Base-by-base conservation (phyloP, 768 basidiomycete species). In the Suillus clintonianus region DNA sequence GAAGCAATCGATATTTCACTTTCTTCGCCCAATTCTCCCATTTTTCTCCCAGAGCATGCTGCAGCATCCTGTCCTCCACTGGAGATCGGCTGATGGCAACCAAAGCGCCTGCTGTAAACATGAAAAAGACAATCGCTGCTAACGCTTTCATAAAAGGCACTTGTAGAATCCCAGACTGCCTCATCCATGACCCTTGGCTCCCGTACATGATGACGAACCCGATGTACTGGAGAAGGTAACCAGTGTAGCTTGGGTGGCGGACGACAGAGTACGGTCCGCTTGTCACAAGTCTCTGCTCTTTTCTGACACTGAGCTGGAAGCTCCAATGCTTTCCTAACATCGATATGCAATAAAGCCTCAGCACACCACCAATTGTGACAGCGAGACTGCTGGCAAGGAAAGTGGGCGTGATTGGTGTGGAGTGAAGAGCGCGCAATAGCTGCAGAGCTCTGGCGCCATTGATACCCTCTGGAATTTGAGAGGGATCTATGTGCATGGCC, bases 221-320 rank as follows among this genome's bases (percentile, higher is more conserved):
- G 0, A 63, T 0, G 7, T 13, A 19, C n/a, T 65, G 19, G 8
- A 4, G 19, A 0, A 59, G 0, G 0, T 1, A 7, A 3, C 61
- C 75, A 1, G 67, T 68, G 47, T 78, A 77, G 22, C 69, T 70
- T 6, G 77, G 77, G 63, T 78, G 77, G 1, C 77, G 70, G 4
- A 78, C 71, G 59, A 70, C 14, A 11, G 64, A 9, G 63, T 78
- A 77, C 22, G 61, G 65, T 1, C 73, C 74, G 0, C 50, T 8
- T 4, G 71, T 76, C 34, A 78, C 64, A 59, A 78, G 70, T 41
- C 54, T 34, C n/a, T 70, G 73, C 1, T 62, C 14, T 8, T 62
- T 61, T 3, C 63, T 68, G 54, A 74, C 64, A 37, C 64, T 58
- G 15, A 76, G 67, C 9, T 76, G 69, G n/a, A 72, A 71, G 3